Base-by-base conservation (phyloP, 257 asterid species). In the Osmanthus fragrans region DNA sequence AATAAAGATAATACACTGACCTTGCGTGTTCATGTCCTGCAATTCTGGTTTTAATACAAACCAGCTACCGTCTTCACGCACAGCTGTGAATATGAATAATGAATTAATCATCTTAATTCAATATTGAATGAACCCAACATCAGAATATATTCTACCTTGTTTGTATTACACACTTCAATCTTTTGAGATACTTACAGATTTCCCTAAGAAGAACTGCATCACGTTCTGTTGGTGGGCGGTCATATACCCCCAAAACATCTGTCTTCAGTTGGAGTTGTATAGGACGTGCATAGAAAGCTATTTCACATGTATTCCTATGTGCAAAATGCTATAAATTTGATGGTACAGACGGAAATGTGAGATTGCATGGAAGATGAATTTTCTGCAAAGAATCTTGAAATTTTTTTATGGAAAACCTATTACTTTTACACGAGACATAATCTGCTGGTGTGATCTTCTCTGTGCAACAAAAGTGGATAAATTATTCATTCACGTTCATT, bases 21-120 rank as follows among this genome's bases (percentile, higher is more conserved):
- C 96, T 76, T 86, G 87, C 75, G 73, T 86, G 81, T 82, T 86
- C 68, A 74, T 65, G 30, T 90, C 93, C 79, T 87, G 83, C 81
- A 86, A 30, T 67, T 81, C 76, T 32, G 99, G 97, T 71, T 89
- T 83, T 82, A 89, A 75, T 18, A 95, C 96, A 15, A 87, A 95
- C 97, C 99, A 95, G 87, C 91, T 87, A 82, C 97, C 99, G 81
- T 95, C 98, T 86, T 90, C 94, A 72, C 71, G 80, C 70, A 95
- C 99, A 74, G 92, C 99, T 95, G 93, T 80, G 19, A 71, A 56
- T 72, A 58, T 45, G 23, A 34, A 73, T 34, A 37, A 40, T 32
- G 69, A 37, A 76, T 76, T 66, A 67, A 73, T 63, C 13, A 65
- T 74, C 37, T 56, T 74, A 70, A 73, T 69, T 74, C 27, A 47